These are phyloP conservation scores for Rhodamnia argentea DNA, from an alignment of 345 rosid genomes.

Conservation along the genomic window DNA sequence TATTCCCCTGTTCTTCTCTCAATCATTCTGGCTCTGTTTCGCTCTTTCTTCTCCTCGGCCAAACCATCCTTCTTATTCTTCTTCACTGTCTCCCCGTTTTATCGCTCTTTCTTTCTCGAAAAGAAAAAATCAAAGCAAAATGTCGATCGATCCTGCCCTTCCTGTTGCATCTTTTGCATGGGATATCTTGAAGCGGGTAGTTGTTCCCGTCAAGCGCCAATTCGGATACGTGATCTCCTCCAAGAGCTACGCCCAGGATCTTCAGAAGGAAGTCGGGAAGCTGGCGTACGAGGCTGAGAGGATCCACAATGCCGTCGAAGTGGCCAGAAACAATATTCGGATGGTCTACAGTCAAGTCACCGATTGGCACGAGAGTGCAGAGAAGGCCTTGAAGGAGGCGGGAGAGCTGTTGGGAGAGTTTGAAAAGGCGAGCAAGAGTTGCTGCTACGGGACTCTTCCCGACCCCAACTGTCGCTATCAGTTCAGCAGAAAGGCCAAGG, in stretches of 20 bases:
- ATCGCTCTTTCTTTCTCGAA: not conserved
- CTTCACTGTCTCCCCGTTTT: not conserved
- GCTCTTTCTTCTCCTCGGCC: not conserved
- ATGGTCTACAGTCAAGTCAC: fast-evolving
- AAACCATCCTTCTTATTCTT: not conserved
- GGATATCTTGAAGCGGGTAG: not conserved
- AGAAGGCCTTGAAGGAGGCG: not conserved
- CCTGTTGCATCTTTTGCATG: not conserved
- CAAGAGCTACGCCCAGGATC: not conserved
- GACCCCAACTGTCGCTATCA: not conserved
- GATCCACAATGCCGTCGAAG: no score
- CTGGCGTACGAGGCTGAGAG: not conserved
- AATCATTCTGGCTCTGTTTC: not conserved
- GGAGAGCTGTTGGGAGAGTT: not conserved
- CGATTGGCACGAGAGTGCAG: not conserved
- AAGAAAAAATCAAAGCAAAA: no score
- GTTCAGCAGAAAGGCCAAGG: not conserved
- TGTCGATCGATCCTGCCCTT: not conserved
- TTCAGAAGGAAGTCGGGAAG: not conserved
- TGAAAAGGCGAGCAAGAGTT: not conserved
- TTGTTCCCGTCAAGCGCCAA: not conserved
- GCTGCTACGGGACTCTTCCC: not conserved
- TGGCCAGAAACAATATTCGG: not conserved
- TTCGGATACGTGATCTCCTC: not conserved
- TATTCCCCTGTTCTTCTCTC: not conserved